phyloP scores from a whole-genome alignment of 805 yeast genomes.

The Maudiozyma turicensis region DNA sequence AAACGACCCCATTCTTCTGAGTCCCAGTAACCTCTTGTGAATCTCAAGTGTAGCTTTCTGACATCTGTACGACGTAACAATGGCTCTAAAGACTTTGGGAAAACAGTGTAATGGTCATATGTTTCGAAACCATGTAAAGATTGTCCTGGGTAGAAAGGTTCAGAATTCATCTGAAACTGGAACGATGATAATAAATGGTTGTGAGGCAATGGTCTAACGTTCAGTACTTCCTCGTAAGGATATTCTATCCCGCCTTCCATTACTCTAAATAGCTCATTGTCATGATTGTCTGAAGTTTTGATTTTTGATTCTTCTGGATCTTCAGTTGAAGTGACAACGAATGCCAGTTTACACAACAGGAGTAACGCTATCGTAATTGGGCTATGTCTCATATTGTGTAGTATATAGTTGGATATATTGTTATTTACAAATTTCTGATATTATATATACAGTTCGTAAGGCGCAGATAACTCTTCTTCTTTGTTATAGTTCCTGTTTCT shows the following conservation, averaged over 20 bases:
- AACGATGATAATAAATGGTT: slow-evolving; percentile 65
- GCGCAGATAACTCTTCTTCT: no score
- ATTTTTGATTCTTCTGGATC: not conserved
- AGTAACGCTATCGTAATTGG: no score
- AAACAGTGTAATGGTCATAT: slow-evolving; percentile 48
- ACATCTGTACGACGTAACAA: slow-evolving; percentile 56
- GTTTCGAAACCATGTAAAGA: slow-evolving; percentile 15
- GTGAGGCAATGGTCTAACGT: slow-evolving; percentile 61
- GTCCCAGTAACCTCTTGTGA: slow-evolving; percentile 95
- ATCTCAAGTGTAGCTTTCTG: slow-evolving; percentile 71
- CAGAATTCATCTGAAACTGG: slow-evolving; percentile 54
- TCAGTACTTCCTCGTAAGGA: slow-evolving; percentile 53
- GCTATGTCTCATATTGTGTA: no score
- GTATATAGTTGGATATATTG: no score
- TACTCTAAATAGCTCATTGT: not conserved
- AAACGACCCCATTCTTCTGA: slow-evolving; percentile 75
- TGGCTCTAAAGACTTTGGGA: slow-evolving; percentile 78
- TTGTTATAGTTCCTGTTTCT: no score
- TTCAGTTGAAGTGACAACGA: no score
- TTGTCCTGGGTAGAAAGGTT: slow-evolving; percentile 26
- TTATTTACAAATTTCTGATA: no score
- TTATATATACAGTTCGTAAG: no score
- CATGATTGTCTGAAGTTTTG: not conserved
- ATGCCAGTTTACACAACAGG: no score
- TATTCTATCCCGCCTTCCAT: slow-evolving; percentile 18